Evolutionary conservation across 768 basidiomycete species (phyloP).

Genomic region (Tylopilus sp.): DNA sequence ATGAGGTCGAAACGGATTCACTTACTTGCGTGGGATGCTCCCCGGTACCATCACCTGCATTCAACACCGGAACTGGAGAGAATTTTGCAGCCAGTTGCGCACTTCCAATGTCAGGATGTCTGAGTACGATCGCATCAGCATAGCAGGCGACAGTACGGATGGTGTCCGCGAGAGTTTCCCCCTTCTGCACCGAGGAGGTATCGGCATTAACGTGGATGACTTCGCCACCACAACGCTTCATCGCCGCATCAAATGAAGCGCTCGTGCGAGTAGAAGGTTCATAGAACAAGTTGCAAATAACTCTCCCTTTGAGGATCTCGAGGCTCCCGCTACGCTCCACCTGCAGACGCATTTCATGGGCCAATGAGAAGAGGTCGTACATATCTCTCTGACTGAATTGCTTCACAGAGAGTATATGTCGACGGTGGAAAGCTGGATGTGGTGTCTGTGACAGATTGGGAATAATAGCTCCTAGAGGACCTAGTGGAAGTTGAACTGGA

Average conservation of each 20-base stretch:
- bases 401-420: constrained; percentile 92
- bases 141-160: constrained; percentile 94
- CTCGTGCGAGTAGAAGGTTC: constrained; percentile 97
- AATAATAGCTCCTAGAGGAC: constrained; percentile 12
- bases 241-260: constrained; percentile 95
- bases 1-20: constrained; percentile 1
- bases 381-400: constrained; percentile 88
- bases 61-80: constrained; percentile 93
- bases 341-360: constrained; percentile 94
- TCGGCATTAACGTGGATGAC: constrained; percentile 84
- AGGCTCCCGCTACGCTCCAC: constrained; percentile 88
- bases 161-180: constrained; percentile 91
- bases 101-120: constrained; percentile 92
- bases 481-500: constrained; percentile 7
- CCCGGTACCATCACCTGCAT: constrained; percentile 95
- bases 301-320: constrained; percentile 86
- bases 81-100: constrained; percentile 95
- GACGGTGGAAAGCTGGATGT: constrained; percentile 87
- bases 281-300: constrained; percentile 91
- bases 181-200: constrained; percentile 86
- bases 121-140: constrained; percentile 89
- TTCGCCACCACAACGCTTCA: constrained; percentile 97
- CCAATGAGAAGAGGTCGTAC: constrained; percentile 90
- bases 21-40: constrained; percentile 94
- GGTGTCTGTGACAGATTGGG: constrained; percentile 33